Evolutionary conservation across 352 stramenopile species (phyloP).

Genomic region (Globisporangium sylvaticum): DNA sequence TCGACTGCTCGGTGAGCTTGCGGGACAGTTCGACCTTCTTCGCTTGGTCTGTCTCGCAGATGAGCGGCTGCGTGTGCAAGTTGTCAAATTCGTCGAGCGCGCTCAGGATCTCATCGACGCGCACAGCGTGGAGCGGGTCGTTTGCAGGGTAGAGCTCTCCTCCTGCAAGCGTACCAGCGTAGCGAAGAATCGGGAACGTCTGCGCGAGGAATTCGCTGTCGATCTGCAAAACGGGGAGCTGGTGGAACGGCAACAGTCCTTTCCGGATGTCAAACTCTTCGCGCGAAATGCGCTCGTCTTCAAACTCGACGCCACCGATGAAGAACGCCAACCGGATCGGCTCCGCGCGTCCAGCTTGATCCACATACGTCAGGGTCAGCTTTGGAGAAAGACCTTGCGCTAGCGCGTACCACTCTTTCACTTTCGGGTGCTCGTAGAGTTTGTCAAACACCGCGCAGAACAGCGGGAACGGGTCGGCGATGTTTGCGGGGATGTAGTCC

Average conservation of each 20-base stretch:
- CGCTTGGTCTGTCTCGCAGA: constrained; percentile 23
- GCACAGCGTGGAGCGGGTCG: constrained; percentile 22
- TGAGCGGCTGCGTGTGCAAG: constrained; percentile 28
- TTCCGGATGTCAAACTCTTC: constrained; percentile 31
- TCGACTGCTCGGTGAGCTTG: constrained; percentile 23
- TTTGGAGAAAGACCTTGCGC: constrained; percentile 12
- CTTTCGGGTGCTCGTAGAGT: constrained; percentile 25
- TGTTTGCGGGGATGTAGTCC: constrained; percentile 31
- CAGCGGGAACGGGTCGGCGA: constrained; percentile 18
- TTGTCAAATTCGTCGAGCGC: constrained; percentile 39
- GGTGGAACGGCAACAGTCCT: constrained; percentile 32
- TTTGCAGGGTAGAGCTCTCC: constrained; percentile 32
- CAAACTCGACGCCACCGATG: constrained; percentile 40
- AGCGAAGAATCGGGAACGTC: constrained; percentile 49
- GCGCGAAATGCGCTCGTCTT: constrained; percentile 43
- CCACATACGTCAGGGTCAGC: constrained; percentile 60
- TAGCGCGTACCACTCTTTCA: constrained; percentile 29
- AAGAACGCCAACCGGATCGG: constrained; percentile 44
- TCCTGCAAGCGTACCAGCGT: constrained; percentile 41
- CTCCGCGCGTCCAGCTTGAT: constrained; percentile 45
- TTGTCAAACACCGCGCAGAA: constrained; percentile 18
- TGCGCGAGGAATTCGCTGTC: constrained; percentile 42
- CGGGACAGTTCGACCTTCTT: constrained; percentile 24
- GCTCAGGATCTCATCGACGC: constrained; percentile 43
- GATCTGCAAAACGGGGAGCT: constrained; percentile 42